Base-by-base conservation (phyloP, 2,329 filamentous ascomycete species). In the Cladosporium sp. region DNA sequence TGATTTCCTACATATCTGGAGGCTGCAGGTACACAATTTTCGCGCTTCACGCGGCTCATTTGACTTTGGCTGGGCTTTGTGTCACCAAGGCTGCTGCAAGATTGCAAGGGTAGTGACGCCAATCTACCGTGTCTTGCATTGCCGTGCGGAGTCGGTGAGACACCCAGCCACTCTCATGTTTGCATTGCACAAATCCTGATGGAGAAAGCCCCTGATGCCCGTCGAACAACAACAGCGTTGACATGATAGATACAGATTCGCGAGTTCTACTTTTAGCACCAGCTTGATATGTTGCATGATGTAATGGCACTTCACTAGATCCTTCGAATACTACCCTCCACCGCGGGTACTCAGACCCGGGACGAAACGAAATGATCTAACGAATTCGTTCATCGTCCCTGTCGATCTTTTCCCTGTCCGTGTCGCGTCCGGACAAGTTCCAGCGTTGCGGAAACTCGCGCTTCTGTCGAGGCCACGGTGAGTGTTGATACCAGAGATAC, bases 371-470 rank as follows among this genome's bases (percentile, higher is more conserved):
- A 33, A 33, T 33, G 52, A 55, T 55, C 28, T 29, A 8, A 6
- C 28, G 31, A 21, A 55, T 33, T 55, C n/a, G 52, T 55, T n/a
- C 18, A 55, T 31, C 28, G 52, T 55, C 52, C 52, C 52, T 55
- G 52, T 55, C 52, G 52, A 55, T 55, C 50, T 53, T 53, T 29
- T 2, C 50, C 16, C 18, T 12, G 28, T n/a, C 23, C 11, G 52
- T 8, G 28, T 31, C 28, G n/a, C 12, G 4, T 23, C 10, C 40
- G 40, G 40, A n/a, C 3, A 55, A n/a, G 4, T 33, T 55, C 52
- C 29, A 29, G 3, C 18, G 52, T 7, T 18, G 18, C 28, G 29
- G 26, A n/a, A 18, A 21, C 29, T 33, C 52, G 50, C 14, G 23
- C 16, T 28, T 53, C 26, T 33, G 31, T 31, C 3, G 28, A 53